Evolutionary conservation across 768 basidiomycete species (phyloP).

Genomic region (Suillus plorans): DNA sequence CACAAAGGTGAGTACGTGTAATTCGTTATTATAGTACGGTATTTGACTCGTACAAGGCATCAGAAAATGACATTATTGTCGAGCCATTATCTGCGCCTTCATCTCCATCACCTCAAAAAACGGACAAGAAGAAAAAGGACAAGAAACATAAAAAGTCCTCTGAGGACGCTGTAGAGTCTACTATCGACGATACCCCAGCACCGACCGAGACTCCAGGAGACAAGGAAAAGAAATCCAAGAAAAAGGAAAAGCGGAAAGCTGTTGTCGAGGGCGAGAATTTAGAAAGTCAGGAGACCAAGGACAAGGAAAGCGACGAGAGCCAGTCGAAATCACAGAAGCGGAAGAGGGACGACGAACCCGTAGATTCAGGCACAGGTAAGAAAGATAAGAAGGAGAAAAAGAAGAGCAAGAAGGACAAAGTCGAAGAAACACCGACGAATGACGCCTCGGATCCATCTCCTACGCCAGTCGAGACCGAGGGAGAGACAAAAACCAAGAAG

Average conservation of each 20-base stretch:
- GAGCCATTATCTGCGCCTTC: background rate
- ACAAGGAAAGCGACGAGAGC: slow-evolving; percentile 12
- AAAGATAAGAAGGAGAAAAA: slow-evolving; percentile 9
- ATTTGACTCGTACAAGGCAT: slow-evolving; percentile 7
- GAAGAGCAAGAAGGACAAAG: slow-evolving; percentile 29
- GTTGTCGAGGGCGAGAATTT: slow-evolving; percentile 12
- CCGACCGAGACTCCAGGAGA: slow-evolving; percentile 9
- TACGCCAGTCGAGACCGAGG: slow-evolving; percentile 11
- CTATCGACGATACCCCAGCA: slow-evolving; percentile 10
- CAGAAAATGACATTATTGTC: slow-evolving; percentile 4
- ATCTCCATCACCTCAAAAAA: slow-evolving; percentile 6
- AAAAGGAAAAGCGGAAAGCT: slow-evolving; percentile 17
- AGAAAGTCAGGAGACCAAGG: slow-evolving; percentile 17
- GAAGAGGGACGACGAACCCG: slow-evolving; percentile 23
- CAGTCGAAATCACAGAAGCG: slow-evolving; percentile 34
- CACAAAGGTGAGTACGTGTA: slow-evolving; percentile 17
- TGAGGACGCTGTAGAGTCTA: slow-evolving; percentile 17
- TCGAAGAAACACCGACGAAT: slow-evolving; percentile 20
- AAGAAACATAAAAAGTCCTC: slow-evolving; percentile 11
- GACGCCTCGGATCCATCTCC: background rate
- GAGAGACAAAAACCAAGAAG: slow-evolving; percentile 22
- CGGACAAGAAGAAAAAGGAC: slow-evolving; percentile 20
- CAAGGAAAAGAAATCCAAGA: slow-evolving; percentile 17
- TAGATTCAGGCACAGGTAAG: slow-evolving; percentile 12
- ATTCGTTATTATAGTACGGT: background rate